Evolutionary conservation across 2,329 filamentous ascomycete genomes (phyloP).

Genomic region (Colletotrichum echinochloae): DNA sequence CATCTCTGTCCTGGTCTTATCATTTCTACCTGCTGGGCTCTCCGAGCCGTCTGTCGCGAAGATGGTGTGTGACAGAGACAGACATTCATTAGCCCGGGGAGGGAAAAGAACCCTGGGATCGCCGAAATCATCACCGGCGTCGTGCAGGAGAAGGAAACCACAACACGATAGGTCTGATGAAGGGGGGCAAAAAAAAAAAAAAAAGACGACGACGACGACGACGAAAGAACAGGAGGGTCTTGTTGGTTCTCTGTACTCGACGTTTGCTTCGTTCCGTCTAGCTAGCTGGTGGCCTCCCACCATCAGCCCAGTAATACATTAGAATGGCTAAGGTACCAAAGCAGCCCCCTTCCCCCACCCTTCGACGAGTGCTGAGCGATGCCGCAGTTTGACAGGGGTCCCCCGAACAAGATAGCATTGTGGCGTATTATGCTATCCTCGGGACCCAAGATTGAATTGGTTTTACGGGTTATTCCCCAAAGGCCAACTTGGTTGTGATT

Average conservation of each 20-base stretch:
- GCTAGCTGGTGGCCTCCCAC: slow-evolving; percentile 27
- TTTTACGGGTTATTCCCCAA: slow-evolving; percentile 1
- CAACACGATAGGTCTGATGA: background rate
- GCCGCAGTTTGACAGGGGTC: slow-evolving; percentile 2
- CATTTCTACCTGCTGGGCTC: slow-evolving; percentile 29
- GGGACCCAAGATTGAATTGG: too few relatives aligned
- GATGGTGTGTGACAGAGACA: slow-evolving; percentile 36
- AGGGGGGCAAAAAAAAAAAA: background rate
- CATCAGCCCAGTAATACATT: slow-evolving; percentile 13
- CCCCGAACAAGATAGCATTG: slow-evolving; percentile 11
- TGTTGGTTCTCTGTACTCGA: background rate
- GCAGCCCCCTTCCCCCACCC: background rate
- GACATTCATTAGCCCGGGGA: background rate
- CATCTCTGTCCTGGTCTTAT: slow-evolving; percentile 30
- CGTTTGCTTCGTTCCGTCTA: background rate
- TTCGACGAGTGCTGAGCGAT: slow-evolving; percentile 3
- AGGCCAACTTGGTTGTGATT: slow-evolving; percentile 6
- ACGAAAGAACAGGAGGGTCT: background rate
- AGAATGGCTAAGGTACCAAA: background rate
- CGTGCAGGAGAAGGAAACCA: background rate
- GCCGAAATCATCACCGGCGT: background rate
- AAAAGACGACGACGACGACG: too few relatives aligned
- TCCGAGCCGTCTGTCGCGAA: slow-evolving; percentile 29
- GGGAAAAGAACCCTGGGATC: background rate
- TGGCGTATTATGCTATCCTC: background rate